Evolutionary conservation across 495 filamentous ascomycete genomes (phyloP).

Genomic region (Endocarpon pusillum): DNA sequence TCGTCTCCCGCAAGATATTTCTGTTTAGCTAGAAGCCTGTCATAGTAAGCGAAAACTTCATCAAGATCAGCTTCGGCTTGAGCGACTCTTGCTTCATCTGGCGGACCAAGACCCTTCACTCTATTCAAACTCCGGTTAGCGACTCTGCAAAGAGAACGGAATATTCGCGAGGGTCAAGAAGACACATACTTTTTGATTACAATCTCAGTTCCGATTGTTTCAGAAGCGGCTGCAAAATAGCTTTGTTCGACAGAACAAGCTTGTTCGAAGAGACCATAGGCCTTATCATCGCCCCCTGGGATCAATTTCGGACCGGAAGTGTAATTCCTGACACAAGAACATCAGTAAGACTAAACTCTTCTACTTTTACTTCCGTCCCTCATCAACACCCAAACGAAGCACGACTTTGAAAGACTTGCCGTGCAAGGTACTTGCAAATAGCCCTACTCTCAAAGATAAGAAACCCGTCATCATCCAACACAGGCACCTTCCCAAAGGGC

Average conservation of each 20-base stretch:
- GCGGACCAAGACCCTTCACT: slow-evolving; percentile 7
- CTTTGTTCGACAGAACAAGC: slow-evolving; percentile 12
- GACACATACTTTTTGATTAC: slow-evolving; percentile 10
- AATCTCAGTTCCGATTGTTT: slow-evolving; percentile 10
- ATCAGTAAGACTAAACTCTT: slow-evolving; percentile 3
- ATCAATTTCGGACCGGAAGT: slow-evolving; percentile 13
- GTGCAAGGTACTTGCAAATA: slow-evolving; percentile 15
- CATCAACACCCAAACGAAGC: too few species aligned
- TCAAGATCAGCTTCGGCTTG: slow-evolving; percentile 8
- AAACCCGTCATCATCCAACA: slow-evolving; percentile 15
- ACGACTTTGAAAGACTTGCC: too few species aligned
- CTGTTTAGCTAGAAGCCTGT: slow-evolving; percentile 12
- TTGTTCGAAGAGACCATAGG: slow-evolving; percentile 13
- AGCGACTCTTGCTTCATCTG: slow-evolving; percentile 9
- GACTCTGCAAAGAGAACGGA: neutral
- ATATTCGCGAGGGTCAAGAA: slow-evolving; percentile 1
- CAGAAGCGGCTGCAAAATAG: slow-evolving; percentile 9
- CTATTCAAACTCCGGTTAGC: slow-evolving; percentile 8
- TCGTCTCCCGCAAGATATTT: slow-evolving; percentile 16
- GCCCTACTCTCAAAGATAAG: slow-evolving; percentile 15
- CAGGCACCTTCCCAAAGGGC: slow-evolving; percentile 15
- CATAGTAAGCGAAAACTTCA: slow-evolving; percentile 9
- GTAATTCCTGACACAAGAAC: slow-evolving; percentile 5
- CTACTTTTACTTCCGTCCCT: too few species aligned
- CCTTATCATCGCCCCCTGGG: slow-evolving; percentile 9